Evolutionary conservation across 495 filamentous ascomycete species (phyloP).

Genomic region (Terfezia boudieri): DNA sequence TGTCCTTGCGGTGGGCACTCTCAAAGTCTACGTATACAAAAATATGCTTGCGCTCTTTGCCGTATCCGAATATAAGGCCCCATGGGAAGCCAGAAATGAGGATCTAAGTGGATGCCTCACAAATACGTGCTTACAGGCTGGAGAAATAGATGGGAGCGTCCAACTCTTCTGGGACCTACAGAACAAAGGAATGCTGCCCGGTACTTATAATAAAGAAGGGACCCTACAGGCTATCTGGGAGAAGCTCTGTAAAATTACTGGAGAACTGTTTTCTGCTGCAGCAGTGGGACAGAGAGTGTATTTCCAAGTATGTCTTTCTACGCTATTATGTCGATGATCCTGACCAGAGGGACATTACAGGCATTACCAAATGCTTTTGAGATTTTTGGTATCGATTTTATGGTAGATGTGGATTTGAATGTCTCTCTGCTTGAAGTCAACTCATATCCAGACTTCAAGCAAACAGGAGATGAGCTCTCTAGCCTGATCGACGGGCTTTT

Average conservation of each 20-base stretch:
- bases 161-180: slow-evolving; percentile 44
- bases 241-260: slow-evolving; percentile 26
- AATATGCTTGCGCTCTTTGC: slow-evolving; percentile 89
- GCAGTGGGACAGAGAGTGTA: slow-evolving; percentile 61
- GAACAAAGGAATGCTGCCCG: background rate
- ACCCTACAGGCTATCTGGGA: slow-evolving; percentile 51
- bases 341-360: background rate
- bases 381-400: slow-evolving; percentile 74
- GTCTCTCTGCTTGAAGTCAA: slow-evolving; percentile 82
- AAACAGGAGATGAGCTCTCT: slow-evolving; percentile 56
- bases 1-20: slow-evolving; percentile 51
- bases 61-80: slow-evolving; percentile 35
- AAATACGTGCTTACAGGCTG: slow-evolving; percentile 77
- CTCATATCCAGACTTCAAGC: slow-evolving; percentile 82
- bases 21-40: slow-evolving; percentile 69
- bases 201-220: slow-evolving; percentile 10
- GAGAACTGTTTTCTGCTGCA: slow-evolving; percentile 64
- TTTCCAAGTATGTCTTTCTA: slow-evolving; percentile 26
- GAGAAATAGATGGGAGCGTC: slow-evolving; percentile 37
- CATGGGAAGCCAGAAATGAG: slow-evolving; percentile 20
- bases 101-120: slow-evolving; percentile 55
- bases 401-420: slow-evolving; percentile 42
- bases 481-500: slow-evolving; percentile 54
- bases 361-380: slow-evolving; percentile 73
- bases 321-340: background rate